Percentiles rank a stretch among this genome's conserved stretches.
These are phyloP conservation scores for Penicillium pulvis DNA, from an alignment of 495 filamentous ascomycete genomes.

Conservation along the genomic window DNA sequence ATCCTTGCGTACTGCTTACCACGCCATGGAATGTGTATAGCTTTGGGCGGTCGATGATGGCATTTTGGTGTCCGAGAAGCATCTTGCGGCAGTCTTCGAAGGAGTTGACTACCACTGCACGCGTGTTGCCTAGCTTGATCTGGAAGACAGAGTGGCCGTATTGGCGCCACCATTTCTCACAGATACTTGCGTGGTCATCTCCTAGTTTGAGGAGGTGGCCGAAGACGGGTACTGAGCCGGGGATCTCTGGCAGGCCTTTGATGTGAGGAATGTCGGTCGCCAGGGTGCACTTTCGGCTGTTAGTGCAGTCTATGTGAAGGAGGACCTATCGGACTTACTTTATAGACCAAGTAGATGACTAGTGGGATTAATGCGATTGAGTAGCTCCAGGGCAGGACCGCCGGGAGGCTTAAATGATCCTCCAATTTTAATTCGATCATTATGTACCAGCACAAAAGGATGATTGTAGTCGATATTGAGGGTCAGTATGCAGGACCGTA, in stretches of 20 bases:
- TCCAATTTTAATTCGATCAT: constrained; percentile 15
- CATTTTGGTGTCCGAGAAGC: constrained; percentile 49
- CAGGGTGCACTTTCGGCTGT: constrained; percentile 12
- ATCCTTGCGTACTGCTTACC: constrained; percentile 48
- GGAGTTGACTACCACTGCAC: constrained; percentile 51
- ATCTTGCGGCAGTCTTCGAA: constrained; percentile 49
- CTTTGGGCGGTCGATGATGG: constrained; percentile 49
- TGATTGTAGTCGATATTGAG: neutral
- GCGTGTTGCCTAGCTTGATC: constrained; percentile 55
- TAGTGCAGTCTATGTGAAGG: neutral
- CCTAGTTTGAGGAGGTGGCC: constrained; percentile 58
- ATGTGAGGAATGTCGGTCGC: constrained; percentile 51
- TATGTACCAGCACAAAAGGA: neutral
- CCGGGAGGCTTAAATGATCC: constrained; percentile 6
- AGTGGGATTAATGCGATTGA: constrained; percentile 11
- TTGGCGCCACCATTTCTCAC: constrained; percentile 55
- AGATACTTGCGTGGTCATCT: constrained; percentile 56
- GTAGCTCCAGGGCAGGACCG: constrained; percentile 2
- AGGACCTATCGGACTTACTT: constrained; percentile 6
- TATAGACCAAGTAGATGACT: constrained; percentile 16
- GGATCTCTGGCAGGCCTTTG: constrained; percentile 53
- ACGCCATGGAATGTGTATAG: constrained; percentile 53
- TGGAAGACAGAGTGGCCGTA: constrained; percentile 57
- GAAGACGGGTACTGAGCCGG: constrained; percentile 49
- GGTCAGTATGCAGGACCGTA: neutral